Conservation (phyloP, 352 stramenopile species). For the Phytophthora sojae region DNA sequence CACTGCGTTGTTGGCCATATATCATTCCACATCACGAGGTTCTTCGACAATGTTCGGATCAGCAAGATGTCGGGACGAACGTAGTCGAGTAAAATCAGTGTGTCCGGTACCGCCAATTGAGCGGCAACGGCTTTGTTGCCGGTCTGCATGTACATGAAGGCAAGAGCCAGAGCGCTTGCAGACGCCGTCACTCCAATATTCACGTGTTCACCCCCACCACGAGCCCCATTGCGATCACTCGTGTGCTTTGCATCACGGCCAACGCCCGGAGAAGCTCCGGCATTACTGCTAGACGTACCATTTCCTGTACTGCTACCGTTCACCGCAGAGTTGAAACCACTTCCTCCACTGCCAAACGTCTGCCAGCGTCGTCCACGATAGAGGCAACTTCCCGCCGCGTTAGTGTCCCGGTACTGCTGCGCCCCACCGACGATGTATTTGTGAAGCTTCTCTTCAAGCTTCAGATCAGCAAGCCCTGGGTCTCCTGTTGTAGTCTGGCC, state of each 20-base stretch:
- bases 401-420: conserved; percentile 53
- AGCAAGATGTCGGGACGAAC: conserved; percentile 96
- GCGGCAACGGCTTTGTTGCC: conserved; percentile 87
- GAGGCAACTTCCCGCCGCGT: conserved; percentile 61
- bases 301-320: conserved; percentile 29
- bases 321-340: conserved; percentile 17
- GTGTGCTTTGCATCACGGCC: conserved; percentile 69
- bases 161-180: conserved; percentile 93
- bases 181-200: conserved; percentile 97
- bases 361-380: conserved; percentile 80
- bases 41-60: conserved; percentile 93
- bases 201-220: conserved; percentile 83
- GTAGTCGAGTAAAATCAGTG: conserved; percentile 95
- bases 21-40: conserved; percentile 96
- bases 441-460: conserved; percentile 97
- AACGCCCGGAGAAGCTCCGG: conserved; percentile 39
- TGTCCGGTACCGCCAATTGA: conserved; percentile 93
- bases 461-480: conserved; percentile 94
- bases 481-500: conserved; percentile 72
- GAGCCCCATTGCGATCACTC: conserved; percentile 33
- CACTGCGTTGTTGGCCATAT: conserved; percentile 91
- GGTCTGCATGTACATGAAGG: conserved; percentile 97
- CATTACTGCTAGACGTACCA: conserved; percentile 31
- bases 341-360: conserved; percentile 50
- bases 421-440: conserved; percentile 93